Base-by-base conservation (phyloP, 2,329 filamentous ascomycete species). In the Colletotrichum acutatum region DNA sequence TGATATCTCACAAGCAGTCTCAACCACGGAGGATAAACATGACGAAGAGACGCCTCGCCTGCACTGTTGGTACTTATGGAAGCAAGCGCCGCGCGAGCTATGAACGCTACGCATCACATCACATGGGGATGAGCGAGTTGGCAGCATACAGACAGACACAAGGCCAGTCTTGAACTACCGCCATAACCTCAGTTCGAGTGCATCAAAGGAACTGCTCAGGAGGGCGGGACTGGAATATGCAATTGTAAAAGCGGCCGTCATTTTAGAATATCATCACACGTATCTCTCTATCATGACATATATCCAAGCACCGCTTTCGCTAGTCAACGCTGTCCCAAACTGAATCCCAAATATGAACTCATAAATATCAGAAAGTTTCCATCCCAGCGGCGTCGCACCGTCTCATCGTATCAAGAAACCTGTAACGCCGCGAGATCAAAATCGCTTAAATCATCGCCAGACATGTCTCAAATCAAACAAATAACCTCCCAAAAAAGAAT, bases 191-290 rank as follows among this genome's bases (percentile, higher is more conserved):
- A 30, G 28, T 30, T 30, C n/a, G 28, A 30, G 28, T 12, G 32
- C 32, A 12, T 34, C 32, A 12, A 12, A 34, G 11, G 32, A 34
- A 8, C 32, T 12, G 12, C 9, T 12, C 32, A 34, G 12, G 32
- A 34, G 8, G 32, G 12, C 32, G 11, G 11, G 11, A 34, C 32
- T 11, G 4, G 9, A 42, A 5, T 26, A 46, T 6, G 37, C 5
- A 42, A 7, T 49, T 49, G 42, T 26, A 61, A 19, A 49, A 66
- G 32, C 56, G 42, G 63, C 42, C 46, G 62, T 56, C 26, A 42
- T 32, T 71, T 67, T 46, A 9, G 42, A 34, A 46, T 30, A 71
- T 67, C 62, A 67, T 71, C 62, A 54, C 28, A 52, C 24, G 32
- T 49, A 9, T n/a, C 42, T 54, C 53, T 24, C 62, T 67, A 59